Evolutionary conservation across 805 yeast species (phyloP), one percentile per base, ranked within the genome.

Genomic region (Maudiozyma saulgeensis): DNA sequence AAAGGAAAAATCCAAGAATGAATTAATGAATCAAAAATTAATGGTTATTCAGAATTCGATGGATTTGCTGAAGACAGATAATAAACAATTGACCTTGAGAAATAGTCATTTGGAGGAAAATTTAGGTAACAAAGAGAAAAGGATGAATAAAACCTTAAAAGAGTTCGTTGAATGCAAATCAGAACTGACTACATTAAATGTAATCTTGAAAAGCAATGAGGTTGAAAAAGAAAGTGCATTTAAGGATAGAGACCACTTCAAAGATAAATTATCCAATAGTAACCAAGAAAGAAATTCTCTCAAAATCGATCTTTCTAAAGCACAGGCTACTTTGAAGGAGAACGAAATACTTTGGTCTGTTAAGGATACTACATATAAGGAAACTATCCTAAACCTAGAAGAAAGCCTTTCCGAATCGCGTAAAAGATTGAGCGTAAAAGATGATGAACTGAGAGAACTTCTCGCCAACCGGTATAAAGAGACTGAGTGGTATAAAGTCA

Each of bases 301-400:
- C 40, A 81, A 76, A 55, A 73, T 77, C 3, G 69, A 81, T 50
- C 73, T 85, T 9, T 63, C 76, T 7, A 82, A 76, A 56, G 66
- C 87, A 43, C 91, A 86, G 63, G 59, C 79, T 2, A 60, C 79
- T 39, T 79, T 80, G 49, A 72, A 72, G 47, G 90, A 86, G 59
- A 73, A 89, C 47, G 84, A 82, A 46, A 55, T 65, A 1, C 68
- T 78, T 6, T 71, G 76, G 44, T 60, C 68, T 19, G 82, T 79
- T 38, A 59, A 81, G 4, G 72, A 80, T 19, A 64, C 70, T 13
- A 69, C 82, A 41, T 71, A 80, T 46, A 59, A 73, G 8, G 64
- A 69, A 23, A 80, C 79, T 45, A 67, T 81, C 11, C 76, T 75
- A 43, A 63, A 74, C 23, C 68, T 81, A 28, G 79, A 80, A 53